Conservation (phyloP, 495 filamentous ascomycete genomes). For the Aspergillus saccharolyticus region DNA sequence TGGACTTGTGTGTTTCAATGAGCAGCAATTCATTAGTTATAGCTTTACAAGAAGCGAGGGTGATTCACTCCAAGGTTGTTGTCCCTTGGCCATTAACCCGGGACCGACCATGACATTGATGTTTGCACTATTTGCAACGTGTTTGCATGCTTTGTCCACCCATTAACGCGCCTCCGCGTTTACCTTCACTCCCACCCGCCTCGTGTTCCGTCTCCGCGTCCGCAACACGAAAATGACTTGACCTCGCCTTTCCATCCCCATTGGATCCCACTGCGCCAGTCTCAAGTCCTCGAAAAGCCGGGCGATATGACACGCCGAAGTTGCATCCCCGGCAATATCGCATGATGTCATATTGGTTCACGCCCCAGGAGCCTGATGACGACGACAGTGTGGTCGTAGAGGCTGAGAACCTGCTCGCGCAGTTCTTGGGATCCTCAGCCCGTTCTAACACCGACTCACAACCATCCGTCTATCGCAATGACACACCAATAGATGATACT, state of each 20-base stretch:
- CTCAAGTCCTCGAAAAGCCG: not conserved
- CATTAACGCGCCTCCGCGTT: not conserved
- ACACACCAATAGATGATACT: no score
- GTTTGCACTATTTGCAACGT: no score
- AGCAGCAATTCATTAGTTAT: no score
- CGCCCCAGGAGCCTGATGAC: not conserved
- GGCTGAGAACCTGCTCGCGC: not conserved
- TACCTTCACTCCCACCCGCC: not conserved
- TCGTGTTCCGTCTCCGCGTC: not conserved
- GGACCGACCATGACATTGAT: no score
- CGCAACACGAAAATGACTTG: not conserved
- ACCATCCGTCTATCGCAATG: no score
- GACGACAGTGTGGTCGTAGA: not conserved
- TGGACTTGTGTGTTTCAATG: no score
- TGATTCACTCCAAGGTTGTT: no score
- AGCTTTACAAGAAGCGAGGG: no score
- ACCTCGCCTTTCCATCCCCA: not conserved
- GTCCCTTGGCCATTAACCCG: no score
- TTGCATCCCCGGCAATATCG: not conserved
- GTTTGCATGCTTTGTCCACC: not conserved
- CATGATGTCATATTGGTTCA: not conserved
- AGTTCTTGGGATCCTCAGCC: not conserved
- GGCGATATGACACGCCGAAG: not conserved
- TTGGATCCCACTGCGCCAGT: not conserved
- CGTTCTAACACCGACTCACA: not conserved